Conservation (phyloP, 768 basidiomycete genomes). For the Neoboletus subvelutipes region DNA sequence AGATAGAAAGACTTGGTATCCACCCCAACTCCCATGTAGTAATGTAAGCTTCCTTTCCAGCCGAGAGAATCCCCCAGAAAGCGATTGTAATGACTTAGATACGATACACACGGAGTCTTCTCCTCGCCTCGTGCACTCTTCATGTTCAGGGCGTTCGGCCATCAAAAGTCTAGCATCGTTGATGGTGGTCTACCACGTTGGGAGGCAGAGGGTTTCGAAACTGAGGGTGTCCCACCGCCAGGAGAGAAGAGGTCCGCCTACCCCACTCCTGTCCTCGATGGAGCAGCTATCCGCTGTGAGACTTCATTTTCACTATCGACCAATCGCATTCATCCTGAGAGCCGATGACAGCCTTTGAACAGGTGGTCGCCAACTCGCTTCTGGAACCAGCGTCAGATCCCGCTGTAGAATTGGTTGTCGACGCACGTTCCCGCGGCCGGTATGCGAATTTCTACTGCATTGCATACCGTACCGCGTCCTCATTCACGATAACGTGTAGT, state of each 20-base stretch:
- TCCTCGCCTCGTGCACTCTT: slow-evolving; percentile 90
- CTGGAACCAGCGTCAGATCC: slow-evolving; percentile 44
- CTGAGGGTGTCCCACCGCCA: slow-evolving; percentile 38
- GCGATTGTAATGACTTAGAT: slow-evolving; percentile 45
- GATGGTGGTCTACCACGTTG: slow-evolving; percentile 92
- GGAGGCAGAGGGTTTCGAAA: slow-evolving; percentile 62
- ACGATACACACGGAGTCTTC: slow-evolving; percentile 90
- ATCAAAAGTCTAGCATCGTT: slow-evolving; percentile 80
- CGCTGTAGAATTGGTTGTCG: slow-evolving; percentile 70
- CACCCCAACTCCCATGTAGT: slow-evolving; percentile 74
- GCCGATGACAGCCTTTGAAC: slow-evolving; percentile 62
- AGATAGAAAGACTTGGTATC: slow-evolving; percentile 71
- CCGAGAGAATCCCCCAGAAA: slow-evolving; percentile 2
- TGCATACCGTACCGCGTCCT: slow-evolving; percentile 2
- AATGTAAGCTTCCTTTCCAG: slow-evolving; percentile 48
- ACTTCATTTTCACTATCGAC: slow-evolving; percentile 32
- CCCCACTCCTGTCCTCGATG: slow-evolving; percentile 51
- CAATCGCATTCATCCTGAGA: slow-evolving; percentile 26
- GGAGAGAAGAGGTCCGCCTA: slow-evolving; percentile 40
- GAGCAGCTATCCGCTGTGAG: slow-evolving; percentile 46
- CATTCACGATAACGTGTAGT: slow-evolving; percentile 40
- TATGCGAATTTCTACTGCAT: slow-evolving; percentile 32
- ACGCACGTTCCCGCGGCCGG: slow-evolving; percentile 86
- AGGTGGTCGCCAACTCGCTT: slow-evolving; percentile 72
- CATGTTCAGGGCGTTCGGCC: slow-evolving; percentile 93